phyloP scores from a whole-genome alignment of 164 flowering plant species.

The grape (Vitis vinifera) region DNA sequence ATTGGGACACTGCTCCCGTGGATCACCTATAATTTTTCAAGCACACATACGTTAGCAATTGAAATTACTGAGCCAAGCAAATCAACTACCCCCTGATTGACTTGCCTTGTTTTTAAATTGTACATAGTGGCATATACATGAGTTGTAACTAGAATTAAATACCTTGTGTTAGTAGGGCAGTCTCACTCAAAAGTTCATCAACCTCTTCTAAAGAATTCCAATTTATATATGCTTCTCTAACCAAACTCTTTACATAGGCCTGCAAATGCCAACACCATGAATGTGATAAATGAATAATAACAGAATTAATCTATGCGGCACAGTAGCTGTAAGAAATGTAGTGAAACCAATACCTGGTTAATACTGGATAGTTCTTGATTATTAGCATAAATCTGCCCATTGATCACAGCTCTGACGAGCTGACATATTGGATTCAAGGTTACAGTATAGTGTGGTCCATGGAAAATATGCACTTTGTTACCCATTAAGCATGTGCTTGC shows the following conservation, averaged over 20 bases:
- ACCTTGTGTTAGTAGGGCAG: conserved; percentile 47
- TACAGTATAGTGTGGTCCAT: conserved; percentile 19
- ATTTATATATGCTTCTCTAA: conserved; percentile 33
- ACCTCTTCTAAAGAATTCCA: conserved; percentile 39
- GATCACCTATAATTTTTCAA: neutral
- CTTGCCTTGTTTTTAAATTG: no score
- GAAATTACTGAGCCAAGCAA: no score
- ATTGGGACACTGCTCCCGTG: no score
- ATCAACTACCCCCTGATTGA: neutral
- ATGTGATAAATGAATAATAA: neutral
- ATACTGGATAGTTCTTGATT: conserved; percentile 10
- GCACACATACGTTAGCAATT: neutral
- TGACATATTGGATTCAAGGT: conserved; percentile 60
- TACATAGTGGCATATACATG: neutral
- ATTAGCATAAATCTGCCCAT: conserved; percentile 32
- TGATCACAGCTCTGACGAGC: conserved; percentile 31
- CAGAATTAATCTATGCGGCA: neutral
- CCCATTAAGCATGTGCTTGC: conserved; percentile 25
- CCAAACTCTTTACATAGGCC: conserved; percentile 32
- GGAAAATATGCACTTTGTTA: conserved; percentile 34
- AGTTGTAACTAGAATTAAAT: neutral
- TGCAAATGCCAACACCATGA: conserved; percentile 5
- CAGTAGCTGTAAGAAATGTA: neutral
- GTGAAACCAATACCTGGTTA: conserved; percentile 7
- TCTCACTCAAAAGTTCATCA: conserved; percentile 29